Percentiles rank a stretch among this genome's conserved stretches.
phyloP scores from a whole-genome alignment of 1,139 yeast species.

The Suhomyces yuchorum region DNA sequence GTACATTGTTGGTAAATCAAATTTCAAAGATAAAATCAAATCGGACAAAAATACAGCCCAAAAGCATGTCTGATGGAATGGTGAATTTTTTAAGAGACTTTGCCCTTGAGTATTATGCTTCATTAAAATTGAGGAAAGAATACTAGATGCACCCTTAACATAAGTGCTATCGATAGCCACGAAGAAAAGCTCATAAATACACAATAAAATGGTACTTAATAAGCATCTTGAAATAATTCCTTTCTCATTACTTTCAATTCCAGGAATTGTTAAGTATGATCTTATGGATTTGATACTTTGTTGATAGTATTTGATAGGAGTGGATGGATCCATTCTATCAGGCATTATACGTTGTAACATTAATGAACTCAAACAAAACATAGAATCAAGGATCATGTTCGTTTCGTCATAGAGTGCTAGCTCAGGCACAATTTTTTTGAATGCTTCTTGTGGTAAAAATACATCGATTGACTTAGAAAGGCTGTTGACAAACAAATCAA shows the following conservation, averaged over 20 bases:
- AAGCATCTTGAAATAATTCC: slow-evolving; percentile 40
- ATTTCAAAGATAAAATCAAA: slow-evolving; percentile 37
- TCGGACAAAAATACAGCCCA: slow-evolving; percentile 43
- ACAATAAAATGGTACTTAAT: slow-evolving; percentile 39
- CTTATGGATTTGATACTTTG: slow-evolving; percentile 37
- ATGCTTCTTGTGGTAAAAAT: slow-evolving; percentile 33
- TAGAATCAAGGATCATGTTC: slow-evolving; percentile 36
- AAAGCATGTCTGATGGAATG: slow-evolving; percentile 37
- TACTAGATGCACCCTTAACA: slow-evolving; percentile 39
- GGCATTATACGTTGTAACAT: slow-evolving; percentile 35
- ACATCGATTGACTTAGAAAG: slow-evolving; percentile 35
- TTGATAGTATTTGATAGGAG: slow-evolving; percentile 41
- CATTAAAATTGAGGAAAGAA: slow-evolving; percentile 31
- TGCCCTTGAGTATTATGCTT: slow-evolving; percentile 20
- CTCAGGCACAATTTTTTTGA: slow-evolving; percentile 36
- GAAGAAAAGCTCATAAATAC: slow-evolving; percentile 42
- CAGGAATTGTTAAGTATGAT: slow-evolving; percentile 29
- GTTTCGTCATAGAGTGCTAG: slow-evolving; percentile 43
- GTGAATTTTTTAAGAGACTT: slow-evolving; percentile 29
- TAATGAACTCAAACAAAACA: slow-evolving; percentile 39
- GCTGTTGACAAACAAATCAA: slow-evolving; percentile 36
- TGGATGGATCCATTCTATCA: slow-evolving; percentile 29
- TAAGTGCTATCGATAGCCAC: slow-evolving; percentile 40
- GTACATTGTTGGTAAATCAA: slow-evolving; percentile 33
- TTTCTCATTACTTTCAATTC: slow-evolving; percentile 26